A percentile compares a stretch with the other conserved stretches of the same genome.
phyloP scores from a whole-genome alignment of 768 basidiomycete genomes.

The Suillus americanus region DNA sequence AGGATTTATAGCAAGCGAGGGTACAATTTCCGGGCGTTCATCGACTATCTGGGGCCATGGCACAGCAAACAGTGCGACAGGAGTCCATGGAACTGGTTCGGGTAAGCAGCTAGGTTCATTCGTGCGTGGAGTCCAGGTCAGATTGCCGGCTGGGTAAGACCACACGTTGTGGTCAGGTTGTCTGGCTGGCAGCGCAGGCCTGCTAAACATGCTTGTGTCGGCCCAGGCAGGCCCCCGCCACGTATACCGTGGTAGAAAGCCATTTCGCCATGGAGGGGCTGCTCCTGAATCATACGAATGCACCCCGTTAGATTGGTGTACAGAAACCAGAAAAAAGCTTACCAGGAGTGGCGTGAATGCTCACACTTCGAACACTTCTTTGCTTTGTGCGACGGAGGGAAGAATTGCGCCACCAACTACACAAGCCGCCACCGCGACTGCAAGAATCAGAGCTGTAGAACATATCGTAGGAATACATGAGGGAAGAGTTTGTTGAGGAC shows the following conservation, averaged over 20 bases:
- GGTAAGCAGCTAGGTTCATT: constrained; percentile 13
- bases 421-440: background rate
- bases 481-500: background rate
- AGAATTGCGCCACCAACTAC: background rate
- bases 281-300: constrained; percentile 9
- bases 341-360: constrained; percentile 21
- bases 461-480: background rate
- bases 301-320: background rate
- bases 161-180: constrained; percentile 23
- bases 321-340: background rate
- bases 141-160: constrained; percentile 22
- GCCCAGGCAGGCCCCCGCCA: background rate
- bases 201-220: background rate
- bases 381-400: background rate
- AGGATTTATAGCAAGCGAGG: constrained; percentile 33
- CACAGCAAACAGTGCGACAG: constrained; percentile 28
- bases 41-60: constrained; percentile 16
- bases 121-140: constrained; percentile 28
- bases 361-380: constrained; percentile 9
- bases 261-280: constrained; percentile 3
- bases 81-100: constrained; percentile 19
- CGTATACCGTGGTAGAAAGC: background rate
- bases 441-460: background rate
- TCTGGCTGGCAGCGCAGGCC: constrained; percentile 14
- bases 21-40: constrained; percentile 25